phyloP scores from a whole-genome alignment of 805 yeast species.

The Priceomyces haplophilus region DNA sequence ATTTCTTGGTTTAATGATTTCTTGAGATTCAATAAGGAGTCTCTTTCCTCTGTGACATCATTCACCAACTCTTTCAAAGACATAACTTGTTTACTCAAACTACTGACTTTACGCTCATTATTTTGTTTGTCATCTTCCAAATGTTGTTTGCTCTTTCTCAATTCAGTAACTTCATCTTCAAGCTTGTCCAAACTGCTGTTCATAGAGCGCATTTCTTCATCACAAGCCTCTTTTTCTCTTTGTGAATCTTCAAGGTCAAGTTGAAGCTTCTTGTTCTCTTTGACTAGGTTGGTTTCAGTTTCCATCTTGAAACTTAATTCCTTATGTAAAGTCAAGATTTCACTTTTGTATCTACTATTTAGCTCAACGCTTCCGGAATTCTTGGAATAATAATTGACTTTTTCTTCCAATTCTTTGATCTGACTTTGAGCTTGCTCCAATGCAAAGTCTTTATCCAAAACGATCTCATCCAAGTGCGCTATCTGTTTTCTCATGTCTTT shows the following conservation, averaged over 20 bases:
- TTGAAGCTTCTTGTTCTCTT: conserved; percentile 57
- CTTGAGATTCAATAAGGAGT: conserved; percentile 46
- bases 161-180: conserved; percentile 27
- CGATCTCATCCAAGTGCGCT: conserved; percentile 50
- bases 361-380: conserved; percentile 39
- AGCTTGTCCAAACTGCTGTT: conserved; percentile 41
- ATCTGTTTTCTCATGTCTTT: conserved; percentile 51
- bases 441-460: conserved; percentile 58
- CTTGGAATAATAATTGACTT: conserved; percentile 49
- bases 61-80: conserved; percentile 58
- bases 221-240: conserved; percentile 23
- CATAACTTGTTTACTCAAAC: conserved; percentile 47
- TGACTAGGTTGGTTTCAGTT: conserved; percentile 63
- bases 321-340: conserved; percentile 51
- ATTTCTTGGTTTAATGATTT: conserved; percentile 31
- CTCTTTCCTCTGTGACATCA: conserved; percentile 62
- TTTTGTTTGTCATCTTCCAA: conserved; percentile 34
- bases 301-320: conserved; percentile 55
- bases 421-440: conserved; percentile 47
- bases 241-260: conserved; percentile 53
- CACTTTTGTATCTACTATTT: conserved; percentile 47
- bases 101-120: conserved; percentile 35
- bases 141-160: conserved; percentile 24
- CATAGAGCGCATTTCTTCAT: conserved; percentile 32
- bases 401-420: conserved; percentile 53